A percentile compares a stretch with the other conserved stretches of the same genome.
Conservation (phyloP, 2,329 filamentous ascomycete species). For the Venturia aucupariae region DNA sequence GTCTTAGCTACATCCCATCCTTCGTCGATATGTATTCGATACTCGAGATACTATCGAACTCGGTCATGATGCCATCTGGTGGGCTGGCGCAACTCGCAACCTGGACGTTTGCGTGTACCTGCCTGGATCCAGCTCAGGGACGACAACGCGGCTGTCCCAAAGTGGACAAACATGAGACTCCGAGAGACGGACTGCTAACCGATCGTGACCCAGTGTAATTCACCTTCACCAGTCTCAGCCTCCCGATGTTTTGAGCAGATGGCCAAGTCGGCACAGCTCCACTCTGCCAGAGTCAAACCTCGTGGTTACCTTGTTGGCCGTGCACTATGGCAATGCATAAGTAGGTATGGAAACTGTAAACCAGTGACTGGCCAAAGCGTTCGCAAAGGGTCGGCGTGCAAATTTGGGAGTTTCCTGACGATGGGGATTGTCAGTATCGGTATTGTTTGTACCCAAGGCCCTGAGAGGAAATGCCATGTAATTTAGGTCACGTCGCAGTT, state of each 20-base stretch:
- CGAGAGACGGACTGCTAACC: neutral
- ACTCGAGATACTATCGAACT: neutral
- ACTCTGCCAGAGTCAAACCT: neutral
- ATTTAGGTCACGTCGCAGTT: neutral
- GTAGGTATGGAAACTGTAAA: too few species aligned
- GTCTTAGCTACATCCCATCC: too few species aligned
- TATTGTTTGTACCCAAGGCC: too few species aligned
- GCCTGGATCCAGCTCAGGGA: neutral
- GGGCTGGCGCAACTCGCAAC: neutral
- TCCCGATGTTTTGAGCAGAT: neutral
- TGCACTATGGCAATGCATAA: too few species aligned
- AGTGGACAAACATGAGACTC: neutral
- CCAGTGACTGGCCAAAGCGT: neutral
- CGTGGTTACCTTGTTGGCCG: neutral
- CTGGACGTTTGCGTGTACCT: neutral
- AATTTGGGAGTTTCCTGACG: too few species aligned
- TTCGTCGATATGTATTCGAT: neutral
- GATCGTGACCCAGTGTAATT: neutral
- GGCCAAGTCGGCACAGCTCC: slow-evolving; percentile 6
- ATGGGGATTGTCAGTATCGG: neutral
- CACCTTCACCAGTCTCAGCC: slow-evolving; percentile 6
- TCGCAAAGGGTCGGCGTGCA: neutral
- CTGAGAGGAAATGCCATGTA: neutral
- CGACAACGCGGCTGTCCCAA: neutral
- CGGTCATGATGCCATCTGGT: neutral